Evolutionary conservation across 108 stramenopile species (phyloP).

Genomic region (Aurantiochytrium sp.): DNA sequence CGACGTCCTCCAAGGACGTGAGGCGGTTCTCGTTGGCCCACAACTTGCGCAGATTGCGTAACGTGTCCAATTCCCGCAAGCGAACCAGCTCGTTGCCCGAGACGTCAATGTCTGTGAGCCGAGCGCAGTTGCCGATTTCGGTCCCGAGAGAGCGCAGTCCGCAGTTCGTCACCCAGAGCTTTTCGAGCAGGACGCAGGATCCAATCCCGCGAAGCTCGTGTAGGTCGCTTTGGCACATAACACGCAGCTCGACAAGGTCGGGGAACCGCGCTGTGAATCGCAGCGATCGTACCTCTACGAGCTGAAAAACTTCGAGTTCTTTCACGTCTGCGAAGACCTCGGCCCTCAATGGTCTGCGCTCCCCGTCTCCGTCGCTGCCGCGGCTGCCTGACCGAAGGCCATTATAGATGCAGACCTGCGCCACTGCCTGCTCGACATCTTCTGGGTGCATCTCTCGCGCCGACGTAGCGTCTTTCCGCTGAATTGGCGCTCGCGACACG

Average conservation of each 20-base stretch:
- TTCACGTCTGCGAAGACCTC: background rate
- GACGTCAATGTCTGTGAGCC: conserved; percentile 1
- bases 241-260: background rate
- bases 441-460: too few species aligned
- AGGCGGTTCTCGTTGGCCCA: conserved; percentile 50
- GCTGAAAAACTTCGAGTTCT: background rate
- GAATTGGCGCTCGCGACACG: too few species aligned
- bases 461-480: too few species aligned
- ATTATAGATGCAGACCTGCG: background rate
- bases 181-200: background rate
- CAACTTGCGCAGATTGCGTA: conserved; percentile 34
- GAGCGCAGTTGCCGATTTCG: background rate
- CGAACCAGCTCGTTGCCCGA: conserved; percentile 30
- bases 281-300: background rate
- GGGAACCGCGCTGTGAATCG: background rate
- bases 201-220: background rate
- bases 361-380: background rate
- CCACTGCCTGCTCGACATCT: background rate
- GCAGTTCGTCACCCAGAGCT: conserved; percentile 28
- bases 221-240: conserved; percentile 7
- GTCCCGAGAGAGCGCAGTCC: background rate
- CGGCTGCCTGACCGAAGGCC: background rate
- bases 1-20: conserved; percentile 12
- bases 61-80: conserved; percentile 14
- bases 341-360: background rate